phyloP scores from a whole-genome alignment of 164 flowering plant species.

The Umbilicus rupestris region DNA sequence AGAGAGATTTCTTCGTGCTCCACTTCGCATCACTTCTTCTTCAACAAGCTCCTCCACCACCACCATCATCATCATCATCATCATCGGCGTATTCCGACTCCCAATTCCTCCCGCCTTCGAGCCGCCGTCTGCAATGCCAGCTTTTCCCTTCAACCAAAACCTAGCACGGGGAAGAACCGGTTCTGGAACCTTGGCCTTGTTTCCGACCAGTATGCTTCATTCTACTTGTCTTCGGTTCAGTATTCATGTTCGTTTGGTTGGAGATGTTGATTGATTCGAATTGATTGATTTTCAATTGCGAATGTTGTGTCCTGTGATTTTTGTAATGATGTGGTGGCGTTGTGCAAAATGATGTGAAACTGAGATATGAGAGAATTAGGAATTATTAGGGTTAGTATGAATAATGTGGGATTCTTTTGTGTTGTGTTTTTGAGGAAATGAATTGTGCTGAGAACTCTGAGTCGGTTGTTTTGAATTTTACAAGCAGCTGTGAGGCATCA shows the following conservation, averaged over 20 bases:
- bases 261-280: not conserved
- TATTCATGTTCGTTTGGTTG: too few relatives aligned
- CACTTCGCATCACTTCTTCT: not conserved
- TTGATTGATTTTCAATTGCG: not conserved
- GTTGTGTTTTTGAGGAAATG: too few relatives aligned
- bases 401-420: too few relatives aligned
- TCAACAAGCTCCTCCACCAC: too few relatives aligned
- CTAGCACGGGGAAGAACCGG: not conserved
- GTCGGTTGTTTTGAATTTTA: too few relatives aligned
- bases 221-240: not conserved
- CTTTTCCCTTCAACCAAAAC: not conserved
- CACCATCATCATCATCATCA: not conserved
- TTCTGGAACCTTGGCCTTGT: not conserved
- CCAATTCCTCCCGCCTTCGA: not conserved
- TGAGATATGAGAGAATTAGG: too few relatives aligned
- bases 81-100: not conserved
- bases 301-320: not conserved
- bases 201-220: not conserved
- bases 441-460: not conserved
- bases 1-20: not conserved
- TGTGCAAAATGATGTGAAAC: too few relatives aligned
- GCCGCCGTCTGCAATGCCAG: not conserved
- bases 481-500: constrained; percentile 39
- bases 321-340: too few relatives aligned
- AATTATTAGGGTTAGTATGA: too few relatives aligned